These are phyloP conservation scores for Erysimum pusillum DNA, from an alignment of 441 rosid species.

Conservation along the genomic window DNA sequence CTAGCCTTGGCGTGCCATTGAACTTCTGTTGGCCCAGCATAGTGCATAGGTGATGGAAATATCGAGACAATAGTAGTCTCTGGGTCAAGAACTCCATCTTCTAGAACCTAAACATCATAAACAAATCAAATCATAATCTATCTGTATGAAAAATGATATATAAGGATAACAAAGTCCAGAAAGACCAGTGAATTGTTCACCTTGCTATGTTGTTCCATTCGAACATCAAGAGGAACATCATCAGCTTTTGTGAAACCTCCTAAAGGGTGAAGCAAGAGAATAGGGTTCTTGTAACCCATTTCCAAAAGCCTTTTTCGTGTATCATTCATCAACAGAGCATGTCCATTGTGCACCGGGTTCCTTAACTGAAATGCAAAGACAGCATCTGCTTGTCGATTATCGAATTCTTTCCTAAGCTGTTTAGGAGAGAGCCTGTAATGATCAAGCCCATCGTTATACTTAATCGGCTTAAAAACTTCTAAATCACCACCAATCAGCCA, in stretches of 20 bases:
- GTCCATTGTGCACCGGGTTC: slow-evolving; percentile 98
- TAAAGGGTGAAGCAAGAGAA: slow-evolving; percentile 91
- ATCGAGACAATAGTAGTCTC: slow-evolving; percentile 89
- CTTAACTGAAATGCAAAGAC: slow-evolving; percentile 98
- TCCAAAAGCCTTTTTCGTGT: slow-evolving; percentile 88
- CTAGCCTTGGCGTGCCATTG: slow-evolving; percentile 99
- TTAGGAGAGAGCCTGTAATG: slow-evolving; percentile 89
- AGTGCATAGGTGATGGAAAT: slow-evolving; percentile 96
- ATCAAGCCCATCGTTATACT: slow-evolving; percentile 93
- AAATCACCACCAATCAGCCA: slow-evolving; percentile 95
- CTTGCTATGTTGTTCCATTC: slow-evolving; percentile 98
- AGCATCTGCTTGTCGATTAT: slow-evolving; percentile 92
- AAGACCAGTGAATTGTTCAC: slow-evolving; percentile 43
- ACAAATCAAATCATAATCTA: not conserved
- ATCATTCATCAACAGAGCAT: slow-evolving; percentile 91
- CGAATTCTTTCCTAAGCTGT: slow-evolving; percentile 83
- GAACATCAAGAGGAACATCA: slow-evolving; percentile 93
- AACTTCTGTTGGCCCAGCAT: slow-evolving; percentile 98
- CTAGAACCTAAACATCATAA: slow-evolving; percentile 65
- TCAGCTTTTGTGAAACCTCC: slow-evolving; percentile 97
- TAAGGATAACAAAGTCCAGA: not conserved
- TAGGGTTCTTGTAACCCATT: slow-evolving; percentile 91
- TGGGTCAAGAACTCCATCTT: slow-evolving; percentile 91
- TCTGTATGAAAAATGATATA: not conserved
- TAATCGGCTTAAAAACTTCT: slow-evolving; percentile 75